A percentile compares a stretch with the other conserved stretches of the same genome.
Conservation (phyloP, 2,329 filamentous ascomycete genomes). For the Fusarium gaditjirri region DNA sequence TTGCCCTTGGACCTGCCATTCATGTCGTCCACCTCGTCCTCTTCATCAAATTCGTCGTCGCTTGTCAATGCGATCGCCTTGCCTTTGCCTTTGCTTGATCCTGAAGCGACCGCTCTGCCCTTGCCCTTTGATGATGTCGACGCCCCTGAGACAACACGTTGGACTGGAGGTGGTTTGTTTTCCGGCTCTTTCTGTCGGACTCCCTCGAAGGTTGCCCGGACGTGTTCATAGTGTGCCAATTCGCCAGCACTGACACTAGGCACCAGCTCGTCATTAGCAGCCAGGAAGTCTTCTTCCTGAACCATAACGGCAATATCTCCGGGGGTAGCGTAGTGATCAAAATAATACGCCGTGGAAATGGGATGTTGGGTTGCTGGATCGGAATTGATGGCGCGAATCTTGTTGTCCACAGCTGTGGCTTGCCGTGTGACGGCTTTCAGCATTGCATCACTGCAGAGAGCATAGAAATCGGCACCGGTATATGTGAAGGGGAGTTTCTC, state of each 20-base stretch:
- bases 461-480: conserved; percentile 97
- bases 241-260: conserved; percentile 94
- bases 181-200: conserved; percentile 49
- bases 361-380: conserved; percentile 50
- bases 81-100: conserved; percentile 48
- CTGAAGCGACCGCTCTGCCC: conserved; percentile 45
- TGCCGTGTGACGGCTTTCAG: conserved; percentile 96
- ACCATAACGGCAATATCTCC: conserved; percentile 90
- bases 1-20: conserved; percentile 61
- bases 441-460: conserved; percentile 97
- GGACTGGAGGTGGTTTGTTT: conserved; percentile 51
- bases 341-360: conserved; percentile 92
- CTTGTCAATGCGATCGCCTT: conserved; percentile 47
- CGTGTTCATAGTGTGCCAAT: conserved; percentile 87
- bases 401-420: conserved; percentile 83
- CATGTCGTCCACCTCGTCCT: conserved; percentile 47
- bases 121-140: conserved; percentile 49
- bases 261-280: conserved; percentile 86
- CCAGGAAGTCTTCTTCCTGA: conserved; percentile 85
- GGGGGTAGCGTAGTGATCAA: conserved; percentile 87
- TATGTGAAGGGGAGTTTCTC: conserved; percentile 90
- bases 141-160: conserved; percentile 41
- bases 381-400: conserved; percentile 77
- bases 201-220: conserved; percentile 85
- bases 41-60: conserved; percentile 50